phyloP scores from a whole-genome alignment of 192 early-diverging fungal genomes.

The Umbelopsis isabellina region DNA sequence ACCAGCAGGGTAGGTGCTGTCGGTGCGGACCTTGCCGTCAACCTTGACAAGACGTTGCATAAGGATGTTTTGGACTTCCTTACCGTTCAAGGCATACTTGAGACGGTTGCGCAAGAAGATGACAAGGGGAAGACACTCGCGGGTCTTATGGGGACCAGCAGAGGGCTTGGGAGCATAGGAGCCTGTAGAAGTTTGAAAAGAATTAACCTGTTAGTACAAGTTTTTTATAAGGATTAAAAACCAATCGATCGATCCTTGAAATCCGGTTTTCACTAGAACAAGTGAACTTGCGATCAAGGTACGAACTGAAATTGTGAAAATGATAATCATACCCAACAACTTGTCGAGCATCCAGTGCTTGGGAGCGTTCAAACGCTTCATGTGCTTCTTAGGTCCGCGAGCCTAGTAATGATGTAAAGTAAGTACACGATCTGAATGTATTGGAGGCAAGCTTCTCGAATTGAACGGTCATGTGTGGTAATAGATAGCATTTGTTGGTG shows the following conservation, averaged over 20 bases:
- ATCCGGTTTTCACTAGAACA: constrained; percentile 7
- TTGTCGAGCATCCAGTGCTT: constrained; percentile 99
- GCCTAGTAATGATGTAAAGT: constrained; percentile 48
- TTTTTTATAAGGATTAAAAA: neutral
- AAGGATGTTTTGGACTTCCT: constrained; percentile 94
- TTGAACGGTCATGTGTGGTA: neutral
- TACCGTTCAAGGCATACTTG: constrained; percentile 98
- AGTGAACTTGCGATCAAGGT: neutral
- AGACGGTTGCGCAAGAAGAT: constrained; percentile 99
- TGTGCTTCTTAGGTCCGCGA: constrained; percentile 99
- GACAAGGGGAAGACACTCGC: constrained; percentile 97
- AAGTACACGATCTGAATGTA: neutral
- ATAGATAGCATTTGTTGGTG: neutral
- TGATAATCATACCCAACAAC: constrained; percentile 84
- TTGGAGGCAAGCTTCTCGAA: neutral
- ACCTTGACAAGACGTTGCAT: constrained; percentile 99
- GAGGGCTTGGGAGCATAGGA: constrained; percentile 88
- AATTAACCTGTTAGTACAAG: neutral
- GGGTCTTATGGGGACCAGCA: constrained; percentile 99
- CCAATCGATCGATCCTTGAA: constrained; percentile 21
- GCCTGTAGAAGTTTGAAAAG: constrained; percentile 19
- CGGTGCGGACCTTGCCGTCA: constrained; percentile 98
- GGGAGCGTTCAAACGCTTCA: constrained; percentile 99
- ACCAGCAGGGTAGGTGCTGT: constrained; percentile 94
- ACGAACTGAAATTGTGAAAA: constrained; percentile 55